Conservation (phyloP, 257 asterid genomes). For the Gentiana straminea region DNA sequence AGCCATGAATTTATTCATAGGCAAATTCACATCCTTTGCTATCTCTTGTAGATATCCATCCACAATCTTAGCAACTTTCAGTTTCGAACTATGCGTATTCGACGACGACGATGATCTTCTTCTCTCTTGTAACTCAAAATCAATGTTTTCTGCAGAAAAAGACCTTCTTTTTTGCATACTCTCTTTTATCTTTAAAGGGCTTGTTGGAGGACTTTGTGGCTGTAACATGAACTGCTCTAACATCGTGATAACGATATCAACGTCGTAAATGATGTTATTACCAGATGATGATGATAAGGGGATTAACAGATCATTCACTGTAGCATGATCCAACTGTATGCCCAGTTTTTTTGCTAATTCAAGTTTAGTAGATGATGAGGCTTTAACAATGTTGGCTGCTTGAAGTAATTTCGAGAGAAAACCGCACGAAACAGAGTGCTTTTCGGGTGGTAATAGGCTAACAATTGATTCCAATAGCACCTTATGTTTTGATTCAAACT, state of each 20-base stretch:
- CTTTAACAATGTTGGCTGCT: constrained; percentile 26
- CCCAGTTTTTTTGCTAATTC: constrained; percentile 53
- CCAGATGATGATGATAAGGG: constrained; percentile 14
- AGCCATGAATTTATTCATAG: constrained; percentile 36
- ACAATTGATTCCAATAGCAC: constrained; percentile 46
- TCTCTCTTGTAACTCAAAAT: constrained; percentile 60
- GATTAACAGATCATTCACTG: constrained; percentile 38
- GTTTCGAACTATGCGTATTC: constrained; percentile 58
- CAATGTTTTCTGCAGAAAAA: constrained; percentile 58
- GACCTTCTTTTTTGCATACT: constrained; percentile 21
- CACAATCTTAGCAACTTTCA: constrained; percentile 37
- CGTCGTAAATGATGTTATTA: constrained; percentile 11
- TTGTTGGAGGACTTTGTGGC: constrained; percentile 67
- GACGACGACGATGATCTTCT: constrained; percentile 57
- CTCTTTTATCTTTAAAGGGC: constrained; percentile 50
- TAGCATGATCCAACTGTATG: constrained; percentile 52
- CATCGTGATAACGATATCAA: constrained; percentile 41
- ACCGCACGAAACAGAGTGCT: constrained; percentile 49
- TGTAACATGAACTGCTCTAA: constrained; percentile 50
- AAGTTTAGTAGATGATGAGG: constrained; percentile 41
- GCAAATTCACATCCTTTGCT: constrained; percentile 34
- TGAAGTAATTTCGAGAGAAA: constrained; percentile 54
- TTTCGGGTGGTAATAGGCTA: constrained; percentile 51
- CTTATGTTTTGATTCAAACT: constrained; percentile 18
- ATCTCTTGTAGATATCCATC: constrained; percentile 56